A percentile compares a stretch with the other conserved stretches of the same genome.
These are phyloP conservation scores for Auriscalpium microsporum DNA, from an alignment of 768 basidiomycete species.

Conservation along the genomic window DNA sequence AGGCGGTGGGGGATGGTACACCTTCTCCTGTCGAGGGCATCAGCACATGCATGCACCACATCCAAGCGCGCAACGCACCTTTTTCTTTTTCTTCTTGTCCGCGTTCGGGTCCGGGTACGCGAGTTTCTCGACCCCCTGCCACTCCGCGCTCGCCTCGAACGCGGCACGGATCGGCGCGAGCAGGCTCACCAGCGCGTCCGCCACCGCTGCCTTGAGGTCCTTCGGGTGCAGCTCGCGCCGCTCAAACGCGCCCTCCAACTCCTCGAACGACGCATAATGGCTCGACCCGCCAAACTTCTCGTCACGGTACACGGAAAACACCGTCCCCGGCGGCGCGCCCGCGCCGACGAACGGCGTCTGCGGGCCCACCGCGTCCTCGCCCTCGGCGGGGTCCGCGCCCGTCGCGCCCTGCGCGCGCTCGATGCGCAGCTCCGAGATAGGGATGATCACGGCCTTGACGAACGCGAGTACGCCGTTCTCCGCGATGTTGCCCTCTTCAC, in stretches of 20 bases:
- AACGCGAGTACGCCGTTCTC: constrained; percentile 90
- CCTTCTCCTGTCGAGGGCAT: constrained; percentile 47
- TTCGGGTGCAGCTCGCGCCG: constrained; percentile 77
- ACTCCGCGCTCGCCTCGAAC: constrained; percentile 72
- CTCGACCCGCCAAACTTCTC: constrained; percentile 75
- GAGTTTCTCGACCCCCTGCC: constrained; percentile 63
- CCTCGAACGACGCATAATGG: constrained; percentile 63
- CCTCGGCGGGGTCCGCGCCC: constrained; percentile 31
- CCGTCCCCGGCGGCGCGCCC: constrained; percentile 70
- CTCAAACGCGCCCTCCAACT: constrained; percentile 66
- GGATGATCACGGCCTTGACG: constrained; percentile 79
- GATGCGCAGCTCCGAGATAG: constrained; percentile 67
- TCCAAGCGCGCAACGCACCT: constrained; percentile 18
- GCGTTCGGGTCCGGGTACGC: constrained; percentile 81
- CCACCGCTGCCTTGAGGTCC: constrained; percentile 78
- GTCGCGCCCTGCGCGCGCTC: constrained; percentile 44
- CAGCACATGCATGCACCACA: neutral
- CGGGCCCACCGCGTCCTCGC: constrained; percentile 39
- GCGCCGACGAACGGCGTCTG: constrained; percentile 57
- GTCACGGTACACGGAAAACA: constrained; percentile 73
- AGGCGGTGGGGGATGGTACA: constrained; percentile 77
- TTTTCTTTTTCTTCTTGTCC: constrained; percentile 63
- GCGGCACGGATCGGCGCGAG: constrained; percentile 74
- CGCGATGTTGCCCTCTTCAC: constrained; percentile 82
- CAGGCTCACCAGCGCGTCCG: constrained; percentile 62